Base-by-base conservation (phyloP, 2,329 filamentous ascomycete species). In the Sporothrix protearum region DNA sequence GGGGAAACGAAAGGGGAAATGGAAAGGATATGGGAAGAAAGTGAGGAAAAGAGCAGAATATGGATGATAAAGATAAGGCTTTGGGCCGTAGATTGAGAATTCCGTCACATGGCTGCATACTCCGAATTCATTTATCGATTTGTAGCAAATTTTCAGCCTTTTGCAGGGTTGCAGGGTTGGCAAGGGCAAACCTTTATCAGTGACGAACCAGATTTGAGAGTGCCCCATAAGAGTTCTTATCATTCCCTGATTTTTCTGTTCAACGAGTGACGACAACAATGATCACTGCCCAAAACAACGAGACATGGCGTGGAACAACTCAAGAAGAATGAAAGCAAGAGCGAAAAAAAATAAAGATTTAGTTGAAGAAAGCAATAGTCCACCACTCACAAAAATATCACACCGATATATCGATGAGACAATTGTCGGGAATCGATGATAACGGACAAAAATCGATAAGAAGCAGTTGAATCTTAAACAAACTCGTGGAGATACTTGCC, bases 221-320 rank as follows among this genome's bases (percentile, higher is more conserved):
- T 10, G 39, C 39, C 42, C 42, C 12, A 19, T 47, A 16, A 36
- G n/a, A 63, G 9, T 39, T 39, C 55, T 61, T 61, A 61, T 61
- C 57, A 19, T 45, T 64, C 36, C 59, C 59, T 64, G 59, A n/a
- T 64, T 42, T 63, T 64, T 42, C 36, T 45, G 59, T 64, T 45
- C 22, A 45, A 45, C 36, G 7, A 45, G 59, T 28, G 59, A 64
- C 36, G 59, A 64, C 22, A 16, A 28, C 59, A 33, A 36, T 7
- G 45, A 22, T 64, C 59, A 36, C 59, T 45, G 59, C 36, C 36
- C 25, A 22, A 28, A n/a, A 1, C 36, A 64, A 22, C 59, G n/a
- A 64, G 59, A 45, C 59, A 64, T 45, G 22, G 28, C 7, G 36
- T 64, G 59, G 45, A 64, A 28, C 36, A 12, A 45, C 1, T 45